Conservation (phyloP, 768 basidiomycete species). For the Pleurotus tuber-regium region DNA sequence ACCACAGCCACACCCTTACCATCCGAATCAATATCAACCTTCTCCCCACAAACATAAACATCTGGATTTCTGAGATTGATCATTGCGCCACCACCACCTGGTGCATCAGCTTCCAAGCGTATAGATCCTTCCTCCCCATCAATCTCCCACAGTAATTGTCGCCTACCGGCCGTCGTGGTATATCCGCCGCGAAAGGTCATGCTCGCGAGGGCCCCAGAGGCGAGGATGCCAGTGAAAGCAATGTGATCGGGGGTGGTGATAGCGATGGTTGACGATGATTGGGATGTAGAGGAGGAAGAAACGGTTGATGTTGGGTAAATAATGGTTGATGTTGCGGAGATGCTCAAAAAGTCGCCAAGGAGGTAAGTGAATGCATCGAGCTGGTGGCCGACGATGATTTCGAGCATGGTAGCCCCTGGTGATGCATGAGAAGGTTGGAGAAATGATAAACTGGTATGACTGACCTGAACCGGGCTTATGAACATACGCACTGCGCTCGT, state of each 20-base stretch:
- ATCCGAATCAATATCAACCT: background rate
- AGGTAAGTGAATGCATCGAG: slow-evolving; percentile 26
- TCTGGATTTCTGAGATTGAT: background rate
- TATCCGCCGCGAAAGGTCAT: slow-evolving; percentile 23
- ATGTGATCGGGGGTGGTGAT: slow-evolving; percentile 23
- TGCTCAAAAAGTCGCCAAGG: slow-evolving; percentile 28
- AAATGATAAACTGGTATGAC: too few relatives aligned
- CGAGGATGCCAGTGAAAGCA: slow-evolving; percentile 26
- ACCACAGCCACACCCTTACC: background rate
- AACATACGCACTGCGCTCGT: slow-evolving; percentile 12
- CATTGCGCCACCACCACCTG: background rate
- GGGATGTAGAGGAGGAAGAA: slow-evolving; percentile 21
- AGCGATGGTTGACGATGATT: slow-evolving; percentile 17
- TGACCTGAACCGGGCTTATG: background rate
- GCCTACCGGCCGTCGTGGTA: background rate
- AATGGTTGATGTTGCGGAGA: slow-evolving; percentile 23
- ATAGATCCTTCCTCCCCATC: background rate
- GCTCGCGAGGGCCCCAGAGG: slow-evolving; percentile 26
- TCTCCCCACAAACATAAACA: background rate
- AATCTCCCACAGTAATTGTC: background rate
- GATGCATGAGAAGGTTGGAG: background rate
- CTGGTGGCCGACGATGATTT: slow-evolving; percentile 26
- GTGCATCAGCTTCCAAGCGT: background rate
- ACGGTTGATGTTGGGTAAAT: slow-evolving; percentile 24
- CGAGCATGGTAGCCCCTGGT: slow-evolving; percentile 24